Percentiles rank a stretch among this genome's conserved stretches.
phyloP scores from a whole-genome alignment of 2,329 filamentous ascomycete species.

The Ambrosiella beaveri region DNA sequence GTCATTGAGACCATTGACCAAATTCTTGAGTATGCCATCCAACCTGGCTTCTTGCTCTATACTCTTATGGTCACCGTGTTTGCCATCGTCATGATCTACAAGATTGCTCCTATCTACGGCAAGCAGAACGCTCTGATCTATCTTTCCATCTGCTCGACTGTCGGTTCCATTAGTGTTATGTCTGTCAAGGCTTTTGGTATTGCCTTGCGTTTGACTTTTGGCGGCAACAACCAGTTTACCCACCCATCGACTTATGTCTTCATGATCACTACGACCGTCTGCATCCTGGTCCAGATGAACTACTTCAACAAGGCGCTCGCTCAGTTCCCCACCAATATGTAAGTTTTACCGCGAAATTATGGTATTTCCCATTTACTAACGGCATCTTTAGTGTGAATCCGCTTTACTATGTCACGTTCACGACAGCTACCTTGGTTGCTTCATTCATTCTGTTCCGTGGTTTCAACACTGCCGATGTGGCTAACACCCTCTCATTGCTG shows the following conservation, averaged over 20 bases:
- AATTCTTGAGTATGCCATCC: constrained; percentile 77
- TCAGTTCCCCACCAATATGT: constrained; percentile 96
- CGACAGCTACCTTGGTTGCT: constrained; percentile 79
- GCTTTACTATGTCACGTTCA: constrained; percentile 94
- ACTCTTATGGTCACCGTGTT: constrained; percentile 65
- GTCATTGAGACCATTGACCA: constrained; percentile 82
- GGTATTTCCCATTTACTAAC: background rate
- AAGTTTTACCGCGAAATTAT: constrained; percentile 23
- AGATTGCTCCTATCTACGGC: constrained; percentile 71
- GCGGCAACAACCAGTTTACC: constrained; percentile 85
- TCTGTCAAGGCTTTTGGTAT: constrained; percentile 97
- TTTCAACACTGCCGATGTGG: constrained; percentile 84
- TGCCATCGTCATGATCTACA: constrained; percentile 90
- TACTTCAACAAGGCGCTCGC: constrained; percentile 98
- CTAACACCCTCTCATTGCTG: constrained; percentile 82
- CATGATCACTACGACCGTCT: constrained; percentile 78
- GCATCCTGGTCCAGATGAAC: constrained; percentile 98
- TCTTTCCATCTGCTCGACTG: constrained; percentile 92
- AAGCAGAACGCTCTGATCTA: constrained; percentile 94
- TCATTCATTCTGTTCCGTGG: constrained; percentile 93
- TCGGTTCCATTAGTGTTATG: constrained; percentile 97
- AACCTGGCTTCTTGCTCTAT: constrained; percentile 83
- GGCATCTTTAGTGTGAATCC: constrained; percentile 58
- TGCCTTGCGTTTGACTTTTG: constrained; percentile 84
- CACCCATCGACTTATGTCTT: constrained; percentile 96